A percentile compares a stretch with the other conserved stretches of the same genome.
phyloP scores from a whole-genome alignment of 2,329 filamentous ascomycete genomes.

The Tolypocladium cylindrosporum region DNA sequence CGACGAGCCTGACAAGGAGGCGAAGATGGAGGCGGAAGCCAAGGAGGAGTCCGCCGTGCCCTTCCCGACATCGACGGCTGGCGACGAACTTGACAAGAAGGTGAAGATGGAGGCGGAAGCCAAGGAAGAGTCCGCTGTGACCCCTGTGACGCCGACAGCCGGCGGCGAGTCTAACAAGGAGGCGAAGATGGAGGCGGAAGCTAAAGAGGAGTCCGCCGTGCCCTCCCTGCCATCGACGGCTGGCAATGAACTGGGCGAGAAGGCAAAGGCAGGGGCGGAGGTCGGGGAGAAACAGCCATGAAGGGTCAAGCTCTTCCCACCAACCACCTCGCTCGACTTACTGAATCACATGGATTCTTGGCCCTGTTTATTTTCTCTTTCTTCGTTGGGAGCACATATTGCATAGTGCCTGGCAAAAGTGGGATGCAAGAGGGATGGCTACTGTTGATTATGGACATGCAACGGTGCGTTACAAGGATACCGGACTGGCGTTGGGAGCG shows the following conservation, averaged over 20 bases:
- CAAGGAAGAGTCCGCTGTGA: background rate
- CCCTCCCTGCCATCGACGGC: background rate
- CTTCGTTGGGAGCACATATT: background rate
- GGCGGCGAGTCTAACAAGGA: background rate
- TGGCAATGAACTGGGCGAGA: background rate
- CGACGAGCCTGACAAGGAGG: background rate
- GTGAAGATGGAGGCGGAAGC: background rate
- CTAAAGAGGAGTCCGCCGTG: background rate
- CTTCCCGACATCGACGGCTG: background rate
- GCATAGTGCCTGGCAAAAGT: background rate
- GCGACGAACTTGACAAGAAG: background rate
- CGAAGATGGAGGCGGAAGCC: background rate
- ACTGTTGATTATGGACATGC: background rate
- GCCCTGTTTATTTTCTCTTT: background rate
- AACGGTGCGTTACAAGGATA: background rate
- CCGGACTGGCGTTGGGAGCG: background rate
- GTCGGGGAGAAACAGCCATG: background rate
- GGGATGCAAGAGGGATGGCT: background rate
- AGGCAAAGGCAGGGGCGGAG: background rate
- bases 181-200: background rate
- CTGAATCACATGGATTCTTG: background rate
- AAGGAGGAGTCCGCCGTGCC: background rate
- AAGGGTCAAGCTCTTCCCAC: background rate
- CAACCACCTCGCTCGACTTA: background rate
- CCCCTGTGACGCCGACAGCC: background rate